These are phyloP conservation scores for Zelopaecilomyces penicillatus DNA, from an alignment of 2,329 filamentous ascomycete species.

Conservation along the genomic window DNA sequence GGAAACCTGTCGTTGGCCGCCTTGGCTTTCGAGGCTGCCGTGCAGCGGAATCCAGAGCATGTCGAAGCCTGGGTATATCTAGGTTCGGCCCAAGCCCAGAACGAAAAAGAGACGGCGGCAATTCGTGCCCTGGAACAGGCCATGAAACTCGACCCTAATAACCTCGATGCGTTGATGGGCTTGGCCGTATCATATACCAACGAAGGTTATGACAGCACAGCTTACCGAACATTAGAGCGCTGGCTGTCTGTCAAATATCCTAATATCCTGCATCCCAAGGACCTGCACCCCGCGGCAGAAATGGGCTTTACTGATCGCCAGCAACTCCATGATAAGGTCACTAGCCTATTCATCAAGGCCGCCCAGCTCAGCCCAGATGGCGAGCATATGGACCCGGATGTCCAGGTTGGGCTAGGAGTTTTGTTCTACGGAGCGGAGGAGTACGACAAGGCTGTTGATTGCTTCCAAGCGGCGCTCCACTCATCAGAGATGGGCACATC, in stretches of 20 bases:
- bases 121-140: conserved; percentile 91
- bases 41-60: conserved; percentile 80
- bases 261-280: conserved; percentile 61
- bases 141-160: conserved; percentile 77
- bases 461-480: conserved; percentile 86
- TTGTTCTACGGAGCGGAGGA: conserved; percentile 97
- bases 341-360: conserved; percentile 81
- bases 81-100: conserved; percentile 89
- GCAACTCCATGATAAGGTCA: conserved; percentile 82
- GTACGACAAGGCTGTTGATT: conserved; percentile 97
- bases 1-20: conserved; percentile 91
- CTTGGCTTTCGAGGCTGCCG: conserved; percentile 89
- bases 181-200: conserved; percentile 96
- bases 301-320: conserved; percentile 92
- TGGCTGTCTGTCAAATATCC: conserved; percentile 97
- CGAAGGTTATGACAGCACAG: conserved; percentile 94
- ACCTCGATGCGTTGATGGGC: conserved; percentile 86
- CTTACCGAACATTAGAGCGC: conserved; percentile 90
- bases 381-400: conserved; percentile 95
- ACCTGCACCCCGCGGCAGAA: conserved; percentile 68
- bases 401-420: conserved; percentile 93
- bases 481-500: conserved; percentile 74
- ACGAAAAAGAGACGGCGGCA: conserved; percentile 94
- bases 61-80: conserved; percentile 91
- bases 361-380: conserved; percentile 87